Evolutionary conservation across 805 yeast genomes (phyloP).

Genomic region (Zygosaccharomyces gambellarensis): DNA sequence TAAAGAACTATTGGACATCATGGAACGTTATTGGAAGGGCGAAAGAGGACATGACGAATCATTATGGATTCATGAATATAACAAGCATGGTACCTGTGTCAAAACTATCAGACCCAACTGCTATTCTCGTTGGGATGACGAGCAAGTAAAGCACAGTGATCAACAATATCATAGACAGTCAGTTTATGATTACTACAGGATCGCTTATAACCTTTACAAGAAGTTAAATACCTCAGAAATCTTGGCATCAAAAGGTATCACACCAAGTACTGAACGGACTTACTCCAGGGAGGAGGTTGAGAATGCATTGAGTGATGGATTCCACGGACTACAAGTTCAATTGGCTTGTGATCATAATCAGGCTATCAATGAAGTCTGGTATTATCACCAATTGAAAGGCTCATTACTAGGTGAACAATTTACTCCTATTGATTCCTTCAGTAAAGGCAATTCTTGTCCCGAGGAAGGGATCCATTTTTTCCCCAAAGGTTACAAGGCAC

Average conservation of each 20-base stretch:
- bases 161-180: slow-evolving; percentile 26
- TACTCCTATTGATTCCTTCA: slow-evolving; percentile 53
- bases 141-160: slow-evolving; percentile 1
- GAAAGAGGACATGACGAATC: slow-evolving; percentile 60
- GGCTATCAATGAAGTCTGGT: slow-evolving; percentile 57
- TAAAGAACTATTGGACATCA: slow-evolving; percentile 47
- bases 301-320: slow-evolving; percentile 46
- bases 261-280: slow-evolving; percentile 54
- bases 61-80: slow-evolving; percentile 88
- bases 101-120: slow-evolving; percentile 71
- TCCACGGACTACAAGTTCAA: slow-evolving; percentile 50
- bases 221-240: slow-evolving; percentile 63
- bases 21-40: slow-evolving; percentile 69
- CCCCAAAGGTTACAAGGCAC: slow-evolving; percentile 52
- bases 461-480: slow-evolving; percentile 59
- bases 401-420: slow-evolving; percentile 64
- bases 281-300: slow-evolving; percentile 55
- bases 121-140: slow-evolving; percentile 41
- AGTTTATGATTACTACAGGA: slow-evolving; percentile 67
- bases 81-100: slow-evolving; percentile 92
- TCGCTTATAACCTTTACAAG: slow-evolving; percentile 53
- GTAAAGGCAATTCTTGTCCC: slow-evolving; percentile 56
- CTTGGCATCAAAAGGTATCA: slow-evolving; percentile 62
- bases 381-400: slow-evolving; percentile 70
- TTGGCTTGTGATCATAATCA: slow-evolving; percentile 54